Conservation (phyloP, 2,329 filamentous ascomycete species). For the Penicillium brasilianum region DNA sequence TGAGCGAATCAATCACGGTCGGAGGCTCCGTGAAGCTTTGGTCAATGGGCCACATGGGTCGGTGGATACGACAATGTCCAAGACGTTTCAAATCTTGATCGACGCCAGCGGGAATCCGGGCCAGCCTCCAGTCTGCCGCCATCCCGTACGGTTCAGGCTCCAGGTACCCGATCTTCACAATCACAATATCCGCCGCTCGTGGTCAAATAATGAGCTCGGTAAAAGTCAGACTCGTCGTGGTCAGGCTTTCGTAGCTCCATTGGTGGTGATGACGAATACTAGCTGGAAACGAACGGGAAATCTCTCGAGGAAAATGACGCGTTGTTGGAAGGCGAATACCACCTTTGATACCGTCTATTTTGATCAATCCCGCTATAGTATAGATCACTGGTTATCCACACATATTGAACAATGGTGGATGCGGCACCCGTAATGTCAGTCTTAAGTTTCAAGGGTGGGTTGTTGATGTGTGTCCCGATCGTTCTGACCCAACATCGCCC, state of each 20-base stretch:
- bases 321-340: slow-evolving; percentile 22
- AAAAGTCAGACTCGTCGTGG: slow-evolving; percentile 60
- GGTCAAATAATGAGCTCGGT: slow-evolving; percentile 55
- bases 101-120: slow-evolving; percentile 59
- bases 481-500: too few relatives aligned
- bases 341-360: background rate
- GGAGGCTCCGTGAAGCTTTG: slow-evolving; percentile 40
- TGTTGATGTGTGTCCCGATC: too few relatives aligned
- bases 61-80: slow-evolving; percentile 53
- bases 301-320: slow-evolving; percentile 25
- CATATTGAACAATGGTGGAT: too few relatives aligned
- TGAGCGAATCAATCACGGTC: slow-evolving; percentile 42
- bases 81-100: slow-evolving; percentile 58
- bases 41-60: slow-evolving; percentile 59
- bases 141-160: slow-evolving; percentile 60
- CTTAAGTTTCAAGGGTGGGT: too few relatives aligned
- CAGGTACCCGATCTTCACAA: slow-evolving; percentile 63
- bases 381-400: too few relatives aligned
- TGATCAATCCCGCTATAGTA: too few relatives aligned
- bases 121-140: slow-evolving; percentile 61
- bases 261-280: slow-evolving; percentile 56
- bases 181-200: slow-evolving; percentile 55
- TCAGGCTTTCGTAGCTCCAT: slow-evolving; percentile 61
- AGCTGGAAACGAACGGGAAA: slow-evolving; percentile 25
- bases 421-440: too few relatives aligned